Conservation (phyloP, 345 rosid species). For the Salix viminalis region DNA sequence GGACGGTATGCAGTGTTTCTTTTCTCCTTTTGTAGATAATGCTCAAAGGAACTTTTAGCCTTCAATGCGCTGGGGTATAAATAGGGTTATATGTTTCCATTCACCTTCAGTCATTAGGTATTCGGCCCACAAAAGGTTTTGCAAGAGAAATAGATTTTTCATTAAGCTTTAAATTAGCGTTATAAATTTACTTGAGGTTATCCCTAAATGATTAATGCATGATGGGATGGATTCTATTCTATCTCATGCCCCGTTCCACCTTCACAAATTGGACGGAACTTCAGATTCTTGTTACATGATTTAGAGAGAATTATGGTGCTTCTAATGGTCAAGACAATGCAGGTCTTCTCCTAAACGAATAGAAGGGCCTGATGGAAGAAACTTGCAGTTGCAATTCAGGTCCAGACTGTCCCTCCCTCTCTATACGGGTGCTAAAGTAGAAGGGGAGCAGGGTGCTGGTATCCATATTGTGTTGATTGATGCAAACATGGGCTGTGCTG, state of each 20-base stretch:
- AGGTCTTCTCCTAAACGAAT: conserved; percentile 29
- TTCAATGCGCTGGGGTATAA: not conserved
- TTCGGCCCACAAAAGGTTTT: not conserved
- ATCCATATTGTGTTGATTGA: conserved; percentile 32
- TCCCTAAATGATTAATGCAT: not conserved
- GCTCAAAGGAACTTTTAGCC: not conserved
- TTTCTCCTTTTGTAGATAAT: not conserved
- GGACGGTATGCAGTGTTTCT: conserved; percentile 4
- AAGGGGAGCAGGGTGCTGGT: conserved; percentile 31
- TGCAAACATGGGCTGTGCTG: conserved; percentile 22
- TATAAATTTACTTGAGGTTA: not conserved
- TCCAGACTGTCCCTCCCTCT: conserved; percentile 30
- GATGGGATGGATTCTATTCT: conserved; percentile 30
- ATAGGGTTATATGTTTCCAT: not conserved
- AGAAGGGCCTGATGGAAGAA: conserved; percentile 27
- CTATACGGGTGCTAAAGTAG: conserved; percentile 35
- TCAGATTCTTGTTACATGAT: conserved; percentile 5
- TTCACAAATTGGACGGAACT: conserved; percentile 4
- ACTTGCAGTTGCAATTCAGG: conserved; percentile 32
- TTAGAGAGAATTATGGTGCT: conserved; percentile 12
- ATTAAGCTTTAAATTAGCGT: not conserved
- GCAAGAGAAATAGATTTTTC: not conserved
- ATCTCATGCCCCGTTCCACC: not conserved
- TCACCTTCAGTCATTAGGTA: not conserved
- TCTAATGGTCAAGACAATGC: not conserved